Evolutionary conservation across 2,329 filamentous ascomycete genomes (phyloP).

Genomic region (Beauveria bassiana): DNA sequence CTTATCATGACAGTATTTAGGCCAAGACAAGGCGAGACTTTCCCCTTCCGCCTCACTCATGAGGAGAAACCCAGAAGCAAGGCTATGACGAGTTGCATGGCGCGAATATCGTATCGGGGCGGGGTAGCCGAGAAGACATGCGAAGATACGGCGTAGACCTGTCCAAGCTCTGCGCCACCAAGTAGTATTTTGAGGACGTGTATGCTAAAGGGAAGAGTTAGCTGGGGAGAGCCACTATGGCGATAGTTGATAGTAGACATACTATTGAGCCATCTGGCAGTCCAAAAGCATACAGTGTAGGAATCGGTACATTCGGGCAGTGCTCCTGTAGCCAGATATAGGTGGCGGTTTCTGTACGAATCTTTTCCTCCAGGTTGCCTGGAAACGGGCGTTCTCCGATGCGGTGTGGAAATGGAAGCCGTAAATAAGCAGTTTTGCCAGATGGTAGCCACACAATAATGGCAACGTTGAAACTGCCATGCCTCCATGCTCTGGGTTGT

Average conservation of each 20-base stretch:
- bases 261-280: neutral
- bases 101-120: neutral
- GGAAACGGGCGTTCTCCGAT: no score
- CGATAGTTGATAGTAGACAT: neutral
- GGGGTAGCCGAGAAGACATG: neutral
- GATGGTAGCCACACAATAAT: no score
- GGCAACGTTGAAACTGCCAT: no score
- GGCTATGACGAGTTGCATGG: neutral
- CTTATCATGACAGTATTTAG: constrained; percentile 13
- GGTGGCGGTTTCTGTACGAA: no score
- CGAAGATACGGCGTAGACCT: neutral
- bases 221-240: neutral
- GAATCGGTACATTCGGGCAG: neutral
- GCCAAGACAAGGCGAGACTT: neutral
- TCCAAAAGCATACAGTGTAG: neutral
- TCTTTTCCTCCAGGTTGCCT: no score
- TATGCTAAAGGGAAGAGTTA: neutral
- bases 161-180: neutral
- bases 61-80: neutral
- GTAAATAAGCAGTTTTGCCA: no score
- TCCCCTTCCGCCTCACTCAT: neutral
- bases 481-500: no score
- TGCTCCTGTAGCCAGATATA: neutral
- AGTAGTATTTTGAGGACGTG: neutral
- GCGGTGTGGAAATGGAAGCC: no score